Evolutionary conservation across 176 grass and related monocot genomes (phyloP).

Genomic region (Metroxylon sagu): DNA sequence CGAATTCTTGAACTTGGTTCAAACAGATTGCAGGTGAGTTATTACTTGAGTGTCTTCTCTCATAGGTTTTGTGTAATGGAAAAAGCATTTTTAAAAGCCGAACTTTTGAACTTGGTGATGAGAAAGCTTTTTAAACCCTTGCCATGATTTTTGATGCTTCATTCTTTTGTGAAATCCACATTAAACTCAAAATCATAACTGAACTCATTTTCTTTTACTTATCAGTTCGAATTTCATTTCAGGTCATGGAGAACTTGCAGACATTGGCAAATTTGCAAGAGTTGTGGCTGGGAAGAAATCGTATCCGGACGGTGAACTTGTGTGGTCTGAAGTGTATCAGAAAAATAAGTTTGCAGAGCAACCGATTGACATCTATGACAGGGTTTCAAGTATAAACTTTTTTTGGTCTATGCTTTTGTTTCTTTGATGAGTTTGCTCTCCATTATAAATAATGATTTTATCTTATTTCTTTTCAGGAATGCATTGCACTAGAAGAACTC

Average conservation of each 20-base stretch:
- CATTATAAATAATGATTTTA: background rate
- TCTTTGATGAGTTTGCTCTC: background rate
- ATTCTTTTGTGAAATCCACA: no score
- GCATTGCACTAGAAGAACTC: constrained; percentile 71
- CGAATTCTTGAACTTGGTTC: constrained; percentile 98
- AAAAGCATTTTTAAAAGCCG: no score
- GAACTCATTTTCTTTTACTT: background rate
- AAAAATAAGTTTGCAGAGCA: constrained; percentile 95
- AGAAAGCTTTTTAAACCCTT: no score
- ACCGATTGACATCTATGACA: constrained; percentile 65
- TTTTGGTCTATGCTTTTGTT: background rate
- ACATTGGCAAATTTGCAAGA: constrained; percentile 69
- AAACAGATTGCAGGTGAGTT: constrained; percentile 80
- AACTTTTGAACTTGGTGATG: no score
- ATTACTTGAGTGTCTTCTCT: background rate
- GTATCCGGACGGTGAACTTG: constrained; percentile 67
- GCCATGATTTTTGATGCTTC: no score
- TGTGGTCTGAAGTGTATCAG: constrained; percentile 81
- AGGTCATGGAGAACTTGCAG: constrained; percentile 90
- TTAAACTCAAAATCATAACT: no score
- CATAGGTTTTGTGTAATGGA: background rate
- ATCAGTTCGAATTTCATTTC: constrained; percentile 14
- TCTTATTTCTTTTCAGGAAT: constrained; percentile 39
- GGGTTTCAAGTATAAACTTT: constrained; percentile 69
- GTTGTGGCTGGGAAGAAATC: constrained; percentile 87